These are phyloP conservation scores for Kwoniella sp. DNA, from an alignment of 768 basidiomycete species.

Conservation along the genomic window DNA sequence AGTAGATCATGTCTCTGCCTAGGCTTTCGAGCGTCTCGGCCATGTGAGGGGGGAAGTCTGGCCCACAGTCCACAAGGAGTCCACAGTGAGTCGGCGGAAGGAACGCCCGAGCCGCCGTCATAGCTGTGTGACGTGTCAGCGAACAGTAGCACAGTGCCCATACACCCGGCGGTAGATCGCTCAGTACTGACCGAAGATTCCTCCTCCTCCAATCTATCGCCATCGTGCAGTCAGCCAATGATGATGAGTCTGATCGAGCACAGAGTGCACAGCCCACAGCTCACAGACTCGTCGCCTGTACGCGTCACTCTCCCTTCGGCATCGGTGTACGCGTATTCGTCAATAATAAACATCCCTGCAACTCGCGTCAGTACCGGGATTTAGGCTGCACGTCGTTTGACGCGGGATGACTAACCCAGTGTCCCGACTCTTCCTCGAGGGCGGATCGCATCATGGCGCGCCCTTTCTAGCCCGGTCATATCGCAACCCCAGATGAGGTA, in stretches of 20 bases:
- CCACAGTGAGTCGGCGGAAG: constrained; percentile 27
- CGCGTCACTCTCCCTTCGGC: constrained; percentile 7
- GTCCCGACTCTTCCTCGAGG: constrained; percentile 24
- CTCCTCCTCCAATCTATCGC: constrained; percentile 42
- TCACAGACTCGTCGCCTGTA: constrained; percentile 28
- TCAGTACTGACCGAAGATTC: constrained; percentile 29
- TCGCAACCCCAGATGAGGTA: no score
- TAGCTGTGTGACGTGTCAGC: constrained; percentile 19
- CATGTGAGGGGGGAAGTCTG: constrained; percentile 32
- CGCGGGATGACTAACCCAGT: constrained; percentile 15
- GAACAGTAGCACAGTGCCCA: background rate
- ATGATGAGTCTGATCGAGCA: background rate
- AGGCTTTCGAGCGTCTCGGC: constrained; percentile 6
- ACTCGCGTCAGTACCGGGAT: background rate
- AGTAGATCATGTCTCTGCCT: constrained; percentile 35
- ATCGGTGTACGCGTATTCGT: constrained; percentile 32
- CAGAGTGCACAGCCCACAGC: background rate
- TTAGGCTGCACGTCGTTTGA: background rate
- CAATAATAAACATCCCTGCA: constrained; percentile 45
- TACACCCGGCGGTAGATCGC: background rate
- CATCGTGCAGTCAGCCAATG: background rate
- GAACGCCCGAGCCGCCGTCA: constrained; percentile 36
- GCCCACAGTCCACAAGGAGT: constrained; percentile 34
- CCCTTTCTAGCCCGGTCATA: no score
- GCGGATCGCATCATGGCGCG: no score